A percentile compares a stretch with the other conserved stretches of the same genome.
These are phyloP conservation scores for Orbilia ellipsospora DNA, from an alignment of 2,329 filamentous ascomycete genomes.

Conservation along the genomic window DNA sequence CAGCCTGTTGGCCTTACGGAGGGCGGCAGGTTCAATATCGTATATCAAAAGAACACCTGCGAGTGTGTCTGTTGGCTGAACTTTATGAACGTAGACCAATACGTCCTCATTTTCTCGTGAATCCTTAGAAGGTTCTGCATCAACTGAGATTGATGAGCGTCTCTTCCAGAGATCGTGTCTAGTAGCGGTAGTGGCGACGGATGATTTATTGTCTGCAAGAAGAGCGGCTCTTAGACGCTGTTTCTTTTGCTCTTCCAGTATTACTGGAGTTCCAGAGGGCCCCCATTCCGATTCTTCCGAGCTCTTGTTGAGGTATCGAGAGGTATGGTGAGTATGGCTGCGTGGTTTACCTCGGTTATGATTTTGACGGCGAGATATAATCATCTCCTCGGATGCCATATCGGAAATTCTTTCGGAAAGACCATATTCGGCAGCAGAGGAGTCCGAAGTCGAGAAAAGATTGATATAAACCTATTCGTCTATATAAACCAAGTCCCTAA, in stretches of 20 bases:
- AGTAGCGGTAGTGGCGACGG: slow-evolving; percentile 56
- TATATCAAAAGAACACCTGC: slow-evolving; percentile 91
- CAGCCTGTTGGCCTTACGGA: slow-evolving; percentile 88
- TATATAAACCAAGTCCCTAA: no score
- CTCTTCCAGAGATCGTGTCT: slow-evolving; percentile 37
- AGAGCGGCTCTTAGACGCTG: slow-evolving; percentile 75
- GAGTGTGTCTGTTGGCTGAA: slow-evolving; percentile 84
- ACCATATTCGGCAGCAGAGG: slow-evolving; percentile 39
- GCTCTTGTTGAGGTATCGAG: slow-evolving; percentile 43
- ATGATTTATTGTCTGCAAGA: slow-evolving; percentile 67
- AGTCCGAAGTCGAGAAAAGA: neutral
- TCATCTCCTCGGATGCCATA: slow-evolving; percentile 52
- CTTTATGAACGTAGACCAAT: slow-evolving; percentile 89
- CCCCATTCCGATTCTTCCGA: slow-evolving; percentile 61
- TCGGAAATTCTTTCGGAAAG: slow-evolving; percentile 31
- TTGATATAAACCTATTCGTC: no score
- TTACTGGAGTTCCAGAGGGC: slow-evolving; percentile 64
- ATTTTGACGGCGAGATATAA: slow-evolving; percentile 33
- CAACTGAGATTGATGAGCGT: slow-evolving; percentile 59
- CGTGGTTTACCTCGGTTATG: slow-evolving; percentile 12
- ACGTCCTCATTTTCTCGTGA: slow-evolving; percentile 77
- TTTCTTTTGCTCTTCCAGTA: slow-evolving; percentile 68
- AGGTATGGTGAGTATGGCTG: slow-evolving; percentile 21
- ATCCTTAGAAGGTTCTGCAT: slow-evolving; percentile 58
- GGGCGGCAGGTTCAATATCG: slow-evolving; percentile 82